Conservation (phyloP, 1,284 basidiomycete species). For the Neonothopanus nambi region DNA sequence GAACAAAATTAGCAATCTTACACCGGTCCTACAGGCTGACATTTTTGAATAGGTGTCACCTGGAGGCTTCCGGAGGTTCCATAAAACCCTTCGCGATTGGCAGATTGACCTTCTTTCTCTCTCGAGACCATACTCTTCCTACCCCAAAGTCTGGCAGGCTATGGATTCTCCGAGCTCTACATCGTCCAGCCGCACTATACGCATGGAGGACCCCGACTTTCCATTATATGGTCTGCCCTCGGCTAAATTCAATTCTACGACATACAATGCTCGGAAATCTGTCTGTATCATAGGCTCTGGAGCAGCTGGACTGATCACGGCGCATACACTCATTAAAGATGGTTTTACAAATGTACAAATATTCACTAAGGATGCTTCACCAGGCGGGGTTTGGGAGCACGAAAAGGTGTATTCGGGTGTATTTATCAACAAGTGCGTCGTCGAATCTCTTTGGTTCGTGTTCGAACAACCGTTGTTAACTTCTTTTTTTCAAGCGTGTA, state of each 20-base stretch:
- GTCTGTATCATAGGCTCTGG: slow-evolving; percentile 26
- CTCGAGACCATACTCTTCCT: no score
- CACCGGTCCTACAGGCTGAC: no score
- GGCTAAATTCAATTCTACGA: slow-evolving; percentile 1
- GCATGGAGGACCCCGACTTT: slow-evolving; percentile 5
- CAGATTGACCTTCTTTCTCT: no score
- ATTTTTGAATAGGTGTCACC: no score
- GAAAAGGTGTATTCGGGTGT: slow-evolving; percentile 49
- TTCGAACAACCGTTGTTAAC: background rate
- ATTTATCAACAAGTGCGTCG: slow-evolving; percentile 55
- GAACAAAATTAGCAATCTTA: no score
- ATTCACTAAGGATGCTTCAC: slow-evolving; percentile 24
- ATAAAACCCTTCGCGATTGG: no score
- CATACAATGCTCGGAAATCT: slow-evolving; percentile 7
- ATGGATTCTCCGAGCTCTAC: slow-evolving; percentile 2
- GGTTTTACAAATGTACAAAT: slow-evolving; percentile 28
- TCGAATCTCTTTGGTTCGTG: background rate
- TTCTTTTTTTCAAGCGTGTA: slow-evolving; percentile 45
- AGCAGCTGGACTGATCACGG: slow-evolving; percentile 28
- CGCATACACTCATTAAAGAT: slow-evolving; percentile 25
- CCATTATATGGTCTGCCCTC: slow-evolving; percentile 6
- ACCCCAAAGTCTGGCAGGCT: background rate
- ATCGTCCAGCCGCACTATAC: slow-evolving; percentile 1
- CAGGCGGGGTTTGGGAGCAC: slow-evolving; percentile 25
- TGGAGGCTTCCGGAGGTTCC: no score